Base-by-base conservation (phyloP, 2,329 filamentous ascomycete genomes). In the Stenocarpella maydis region DNA sequence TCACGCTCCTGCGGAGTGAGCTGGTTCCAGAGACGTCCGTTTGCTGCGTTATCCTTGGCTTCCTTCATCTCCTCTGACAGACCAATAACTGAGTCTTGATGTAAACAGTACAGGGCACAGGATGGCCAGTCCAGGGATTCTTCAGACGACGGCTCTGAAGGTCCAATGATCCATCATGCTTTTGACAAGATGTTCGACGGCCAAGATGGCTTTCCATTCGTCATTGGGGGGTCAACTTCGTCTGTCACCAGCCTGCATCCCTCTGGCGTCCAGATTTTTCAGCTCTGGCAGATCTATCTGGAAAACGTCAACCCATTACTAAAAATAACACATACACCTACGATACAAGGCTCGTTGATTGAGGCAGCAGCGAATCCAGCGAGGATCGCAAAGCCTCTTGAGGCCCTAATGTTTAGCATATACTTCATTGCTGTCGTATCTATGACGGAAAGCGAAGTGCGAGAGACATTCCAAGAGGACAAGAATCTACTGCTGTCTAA, bases 211-310 rank as follows among this genome's bases (percentile, higher is more conserved):
- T 89, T 90, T 69, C 87, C 87, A 2, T 88, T 90, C 73, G 79
- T 87, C 37, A 80, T 88, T 19, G 85, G 86, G 34, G 83, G 82
- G 34, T 76, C 80, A 12, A 76, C 76, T 19, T 75, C 79, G 21
- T 80, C 80, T 58, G 79, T 88, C 60, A 83, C 83, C 4, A 79
- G 81, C 60, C 77, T 81, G 19, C 87, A 89, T 71, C 88, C 88
- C 12, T 76, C 84, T 1, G 80, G 85, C 28, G 85, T 89, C 24
- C 87, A 89, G 69, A 89, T 90, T 65, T 86, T 90, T 70, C 85
- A 88, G 72, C 81, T 91, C 21, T 93, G 91, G 90, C 90, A 92
- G 77, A 84, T 88, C 19, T 93, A 91, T 75, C 84, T 92, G 50
- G 86, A 89, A 72, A 92, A 92, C 74, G 87, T 92, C 73, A 89